Percentiles rank a stretch among this genome's conserved stretches.
These are phyloP conservation scores for Avena eriantha DNA, from an alignment of 176 grass and related monocot genomes.

Conservation along the genomic window DNA sequence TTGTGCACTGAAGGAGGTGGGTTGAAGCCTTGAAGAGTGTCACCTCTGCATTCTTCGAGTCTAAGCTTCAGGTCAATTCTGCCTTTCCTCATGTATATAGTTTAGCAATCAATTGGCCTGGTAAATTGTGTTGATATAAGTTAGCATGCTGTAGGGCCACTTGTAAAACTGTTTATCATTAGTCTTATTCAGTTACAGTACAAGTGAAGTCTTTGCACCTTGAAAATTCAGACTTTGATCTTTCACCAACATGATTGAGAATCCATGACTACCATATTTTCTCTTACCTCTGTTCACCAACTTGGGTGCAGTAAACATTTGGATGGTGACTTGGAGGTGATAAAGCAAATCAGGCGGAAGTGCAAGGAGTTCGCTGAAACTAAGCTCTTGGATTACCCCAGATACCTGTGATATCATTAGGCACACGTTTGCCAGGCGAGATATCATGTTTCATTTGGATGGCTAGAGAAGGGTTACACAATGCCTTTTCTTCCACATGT, in stretches of 20 bases:
- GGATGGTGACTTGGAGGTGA: too few species aligned
- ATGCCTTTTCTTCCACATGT: constrained; percentile 48
- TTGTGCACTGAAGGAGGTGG: constrained; percentile 55
- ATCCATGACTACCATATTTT: not conserved
- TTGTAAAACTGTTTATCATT: not conserved
- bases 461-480: not conserved
- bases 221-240: not conserved
- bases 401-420: constrained; percentile 52
- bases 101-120: not conserved
- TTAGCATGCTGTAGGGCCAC: not conserved
- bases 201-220: not conserved
- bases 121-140: constrained; percentile 6
- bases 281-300: not conserved
- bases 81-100: constrained; percentile 16
- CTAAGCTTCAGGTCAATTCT: constrained; percentile 50
- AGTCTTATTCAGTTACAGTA: not conserved
- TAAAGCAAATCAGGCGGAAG: too few species aligned
- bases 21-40: constrained; percentile 38
- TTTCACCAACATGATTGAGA: not conserved
- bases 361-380: constrained; percentile 41
- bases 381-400: constrained; percentile 54
- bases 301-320: not conserved
- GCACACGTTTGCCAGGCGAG: too few species aligned
- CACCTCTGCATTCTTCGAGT: constrained; percentile 49
- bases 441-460: not conserved